A percentile compares a stretch with the other conserved stretches of the same genome.
Evolutionary conservation across 2,329 filamentous ascomycete species (phyloP).

Genomic region (Scedosporium minutisporum): DNA sequence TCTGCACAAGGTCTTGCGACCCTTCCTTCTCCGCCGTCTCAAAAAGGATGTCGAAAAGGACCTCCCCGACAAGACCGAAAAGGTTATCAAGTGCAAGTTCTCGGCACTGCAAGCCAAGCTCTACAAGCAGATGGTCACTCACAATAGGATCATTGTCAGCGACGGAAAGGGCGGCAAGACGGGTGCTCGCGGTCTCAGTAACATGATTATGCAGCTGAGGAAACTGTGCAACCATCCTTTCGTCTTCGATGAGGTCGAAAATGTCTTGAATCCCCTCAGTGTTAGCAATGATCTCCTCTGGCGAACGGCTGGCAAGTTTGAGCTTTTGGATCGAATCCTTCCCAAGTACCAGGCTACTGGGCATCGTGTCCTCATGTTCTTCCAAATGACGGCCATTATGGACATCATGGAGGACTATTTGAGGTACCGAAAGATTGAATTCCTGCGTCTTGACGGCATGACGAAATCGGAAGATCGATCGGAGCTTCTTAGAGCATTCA

Average conservation of each 20-base stretch:
- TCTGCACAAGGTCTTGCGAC: slow-evolving; percentile 92
- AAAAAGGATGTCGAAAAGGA: slow-evolving; percentile 99
- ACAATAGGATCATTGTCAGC: slow-evolving; percentile 89
- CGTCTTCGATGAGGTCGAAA: slow-evolving; percentile 95
- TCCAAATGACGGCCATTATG: slow-evolving; percentile 99
- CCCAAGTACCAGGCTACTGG: slow-evolving; percentile 88
- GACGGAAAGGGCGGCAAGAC: slow-evolving; percentile 95
- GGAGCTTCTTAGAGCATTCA: slow-evolving; percentile 80
- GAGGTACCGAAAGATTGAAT: slow-evolving; percentile 71
- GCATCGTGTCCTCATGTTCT: slow-evolving; percentile 98
- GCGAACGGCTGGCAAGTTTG: slow-evolving; percentile 95
- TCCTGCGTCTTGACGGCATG: slow-evolving; percentile 87
- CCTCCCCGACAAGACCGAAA: slow-evolving; percentile 95
- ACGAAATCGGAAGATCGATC: slow-evolving; percentile 97
- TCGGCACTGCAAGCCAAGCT: slow-evolving; percentile 87
- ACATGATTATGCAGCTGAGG: slow-evolving; percentile 99
- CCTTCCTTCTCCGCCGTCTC: slow-evolving; percentile 93
- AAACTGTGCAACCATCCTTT: slow-evolving; percentile 99
- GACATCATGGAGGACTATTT: slow-evolving; percentile 99
- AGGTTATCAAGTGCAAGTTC: slow-evolving; percentile 98
- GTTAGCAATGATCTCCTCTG: slow-evolving; percentile 88
- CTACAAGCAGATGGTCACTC: slow-evolving; percentile 94
- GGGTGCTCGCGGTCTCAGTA: slow-evolving; percentile 86
- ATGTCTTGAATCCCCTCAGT: slow-evolving; percentile 87
- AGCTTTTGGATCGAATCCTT: slow-evolving; percentile 81